A percentile compares a stretch with the other conserved stretches of the same genome.
Conservation (phyloP, 352 stramenopile species). For the Peronospora destructor region DNA sequence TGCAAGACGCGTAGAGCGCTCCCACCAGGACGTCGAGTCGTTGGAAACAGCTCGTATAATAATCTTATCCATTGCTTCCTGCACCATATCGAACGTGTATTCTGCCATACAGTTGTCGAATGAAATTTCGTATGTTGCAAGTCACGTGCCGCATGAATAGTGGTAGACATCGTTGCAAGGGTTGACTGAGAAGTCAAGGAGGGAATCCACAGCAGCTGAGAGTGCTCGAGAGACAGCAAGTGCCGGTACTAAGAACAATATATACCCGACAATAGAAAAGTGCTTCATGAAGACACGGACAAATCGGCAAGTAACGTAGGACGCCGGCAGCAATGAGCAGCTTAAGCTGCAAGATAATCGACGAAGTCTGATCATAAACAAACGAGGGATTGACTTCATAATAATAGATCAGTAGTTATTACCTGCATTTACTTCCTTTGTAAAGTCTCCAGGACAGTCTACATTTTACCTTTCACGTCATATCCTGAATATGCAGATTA, state of each 20-base stretch:
- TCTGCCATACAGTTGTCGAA: conserved; percentile 24
- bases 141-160: conserved; percentile 55
- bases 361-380: too few species aligned
- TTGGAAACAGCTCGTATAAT: conserved; percentile 48
- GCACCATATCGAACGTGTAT: conserved; percentile 36
- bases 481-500: too few species aligned
- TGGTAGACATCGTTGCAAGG: conserved; percentile 75
- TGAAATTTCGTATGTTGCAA: conserved; percentile 35
- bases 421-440: too few species aligned
- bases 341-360: neutral
- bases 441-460: too few species aligned
- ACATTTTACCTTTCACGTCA: too few species aligned
- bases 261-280: conserved; percentile 13
- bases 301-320: conserved; percentile 2
- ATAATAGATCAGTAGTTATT: too few species aligned
- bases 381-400: too few species aligned
- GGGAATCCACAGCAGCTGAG: conserved; percentile 29
- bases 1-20: conserved; percentile 62
- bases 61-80: conserved; percentile 44
- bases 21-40: conserved; percentile 56
- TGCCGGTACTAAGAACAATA: conserved; percentile 10
- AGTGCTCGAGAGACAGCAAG: conserved; percentile 15
- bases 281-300: conserved; percentile 11
- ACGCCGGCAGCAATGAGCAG: conserved; percentile 2
- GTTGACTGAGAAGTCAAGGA: conserved; percentile 40